A percentile compares a stretch with the other conserved stretches of the same genome.
Evolutionary conservation across 768 basidiomycete species (phyloP).

Genomic region (Tricholoma furcatifolium): DNA sequence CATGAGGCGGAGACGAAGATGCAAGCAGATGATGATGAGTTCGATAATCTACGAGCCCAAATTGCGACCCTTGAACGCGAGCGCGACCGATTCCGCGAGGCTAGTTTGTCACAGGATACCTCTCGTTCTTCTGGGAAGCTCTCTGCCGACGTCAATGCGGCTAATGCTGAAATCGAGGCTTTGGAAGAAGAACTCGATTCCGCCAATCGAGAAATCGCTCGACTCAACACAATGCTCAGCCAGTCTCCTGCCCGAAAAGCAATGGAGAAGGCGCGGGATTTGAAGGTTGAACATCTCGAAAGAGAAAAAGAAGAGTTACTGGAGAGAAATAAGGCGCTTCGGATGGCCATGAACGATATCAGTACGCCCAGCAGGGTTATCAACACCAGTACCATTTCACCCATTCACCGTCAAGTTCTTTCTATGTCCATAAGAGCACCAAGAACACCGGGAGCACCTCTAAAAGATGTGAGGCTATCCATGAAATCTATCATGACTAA

Average conservation of each 20-base stretch:
- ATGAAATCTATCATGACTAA: background rate
- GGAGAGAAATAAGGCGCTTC: conserved; percentile 63
- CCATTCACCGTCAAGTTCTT: conserved; percentile 71
- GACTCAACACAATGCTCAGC: conserved; percentile 60
- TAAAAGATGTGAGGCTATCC: conserved; percentile 69
- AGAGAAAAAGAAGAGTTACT: conserved; percentile 73
- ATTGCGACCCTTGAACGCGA: conserved; percentile 59
- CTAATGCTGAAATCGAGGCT: conserved; percentile 57
- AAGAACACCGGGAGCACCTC: conserved; percentile 75
- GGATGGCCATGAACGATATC: conserved; percentile 49
- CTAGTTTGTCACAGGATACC: conserved; percentile 27
- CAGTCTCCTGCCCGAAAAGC: conserved; percentile 78
- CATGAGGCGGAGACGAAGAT: conserved; percentile 75
- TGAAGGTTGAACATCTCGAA: conserved; percentile 74
- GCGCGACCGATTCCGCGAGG: conserved; percentile 40
- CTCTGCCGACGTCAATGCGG: conserved; percentile 31
- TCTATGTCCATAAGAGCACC: conserved; percentile 68
- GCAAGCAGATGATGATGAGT: conserved; percentile 53
- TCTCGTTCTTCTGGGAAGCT: conserved; percentile 20
- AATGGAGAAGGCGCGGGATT: conserved; percentile 73
- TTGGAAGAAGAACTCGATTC: conserved; percentile 77
- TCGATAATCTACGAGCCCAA: conserved; percentile 50
- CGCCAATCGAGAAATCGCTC: conserved; percentile 74
- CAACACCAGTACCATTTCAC: conserved; percentile 66
- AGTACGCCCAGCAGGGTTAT: conserved; percentile 56